These are phyloP conservation scores for Micromonas commoda DNA, from an alignment of 139 green algal species.

Conservation along the genomic window DNA sequence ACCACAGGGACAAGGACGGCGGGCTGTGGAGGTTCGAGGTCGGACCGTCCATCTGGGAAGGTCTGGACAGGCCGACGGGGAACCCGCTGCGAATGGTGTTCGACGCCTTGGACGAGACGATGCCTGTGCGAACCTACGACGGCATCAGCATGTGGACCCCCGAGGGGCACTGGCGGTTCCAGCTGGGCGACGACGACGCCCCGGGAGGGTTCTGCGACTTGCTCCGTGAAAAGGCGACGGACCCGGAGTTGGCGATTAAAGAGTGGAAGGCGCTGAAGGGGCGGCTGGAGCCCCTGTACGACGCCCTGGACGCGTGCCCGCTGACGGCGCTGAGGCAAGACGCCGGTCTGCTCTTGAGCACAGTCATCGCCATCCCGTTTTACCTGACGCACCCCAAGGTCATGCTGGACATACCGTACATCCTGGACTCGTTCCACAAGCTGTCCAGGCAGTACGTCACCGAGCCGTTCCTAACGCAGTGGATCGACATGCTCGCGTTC, in stretches of 20 bases:
- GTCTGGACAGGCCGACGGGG: neutral
- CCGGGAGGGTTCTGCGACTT: slow-evolving; percentile 30
- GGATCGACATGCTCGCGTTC: slow-evolving; percentile 79
- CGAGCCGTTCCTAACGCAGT: slow-evolving; percentile 53
- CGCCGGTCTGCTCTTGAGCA: slow-evolving; percentile 18
- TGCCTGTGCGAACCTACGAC: slow-evolving; percentile 30
- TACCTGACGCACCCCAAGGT: slow-evolving; percentile 24
- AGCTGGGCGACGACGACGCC: slow-evolving; percentile 13
- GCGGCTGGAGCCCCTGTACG: slow-evolving; percentile 25
- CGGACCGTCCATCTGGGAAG: slow-evolving; percentile 33
- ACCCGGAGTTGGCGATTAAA: slow-evolving; percentile 21
- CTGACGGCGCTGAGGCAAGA: slow-evolving; percentile 26
- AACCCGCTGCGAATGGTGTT: slow-evolving; percentile 30
- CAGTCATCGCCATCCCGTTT: slow-evolving; percentile 20
- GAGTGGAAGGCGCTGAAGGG: slow-evolving; percentile 30
- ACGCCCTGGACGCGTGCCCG: slow-evolving; percentile 30
- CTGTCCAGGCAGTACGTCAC: slow-evolving; percentile 44
- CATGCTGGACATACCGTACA: slow-evolving; percentile 22
- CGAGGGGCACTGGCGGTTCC: slow-evolving; percentile 27
- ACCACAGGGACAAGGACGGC: slow-evolving; percentile 36
- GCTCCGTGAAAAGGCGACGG: neutral
- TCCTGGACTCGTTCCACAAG: slow-evolving; percentile 29
- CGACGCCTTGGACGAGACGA: slow-evolving; percentile 12
- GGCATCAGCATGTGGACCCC: slow-evolving; percentile 20
- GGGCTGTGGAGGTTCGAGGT: slow-evolving; percentile 32